phyloP scores from a whole-genome alignment of 169 alveolate genomes.

The Eimeria mitis region DNA sequence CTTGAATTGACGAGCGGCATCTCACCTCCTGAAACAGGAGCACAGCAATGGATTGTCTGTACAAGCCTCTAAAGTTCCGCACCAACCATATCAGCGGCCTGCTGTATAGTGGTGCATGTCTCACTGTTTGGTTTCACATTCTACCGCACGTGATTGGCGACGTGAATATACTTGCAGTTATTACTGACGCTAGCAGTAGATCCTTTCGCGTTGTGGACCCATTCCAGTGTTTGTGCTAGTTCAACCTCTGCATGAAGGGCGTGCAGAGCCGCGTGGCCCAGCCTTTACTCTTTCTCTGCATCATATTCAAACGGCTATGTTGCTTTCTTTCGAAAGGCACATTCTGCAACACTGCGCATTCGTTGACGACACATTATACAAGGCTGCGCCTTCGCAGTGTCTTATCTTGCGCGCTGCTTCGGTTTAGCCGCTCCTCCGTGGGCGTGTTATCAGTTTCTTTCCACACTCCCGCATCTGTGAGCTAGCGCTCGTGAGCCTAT shows the following conservation, averaged over 20 bases:
- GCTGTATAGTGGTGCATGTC: background rate
- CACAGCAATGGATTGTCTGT: background rate
- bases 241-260: background rate
- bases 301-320: too few species aligned
- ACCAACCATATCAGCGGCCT: too few species aligned
- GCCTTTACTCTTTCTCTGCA: too few species aligned
- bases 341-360: background rate
- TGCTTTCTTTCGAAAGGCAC: background rate
- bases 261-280: too few species aligned
- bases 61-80: background rate
- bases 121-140: background rate
- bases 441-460: background rate
- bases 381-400: background rate
- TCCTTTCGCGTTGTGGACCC: background rate
- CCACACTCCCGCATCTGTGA: background rate
- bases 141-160: background rate
- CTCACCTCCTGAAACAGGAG: background rate
- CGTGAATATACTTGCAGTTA: background rate
- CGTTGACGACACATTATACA: background rate
- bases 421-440: too few species aligned
- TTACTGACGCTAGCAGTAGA: background rate
- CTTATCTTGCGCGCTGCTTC: background rate
- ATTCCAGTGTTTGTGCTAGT: background rate
- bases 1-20: too few species aligned
- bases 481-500: too few species aligned